phyloP scores from a whole-genome alignment of 768 basidiomycete species.

The Tulasnella sp. region DNA sequence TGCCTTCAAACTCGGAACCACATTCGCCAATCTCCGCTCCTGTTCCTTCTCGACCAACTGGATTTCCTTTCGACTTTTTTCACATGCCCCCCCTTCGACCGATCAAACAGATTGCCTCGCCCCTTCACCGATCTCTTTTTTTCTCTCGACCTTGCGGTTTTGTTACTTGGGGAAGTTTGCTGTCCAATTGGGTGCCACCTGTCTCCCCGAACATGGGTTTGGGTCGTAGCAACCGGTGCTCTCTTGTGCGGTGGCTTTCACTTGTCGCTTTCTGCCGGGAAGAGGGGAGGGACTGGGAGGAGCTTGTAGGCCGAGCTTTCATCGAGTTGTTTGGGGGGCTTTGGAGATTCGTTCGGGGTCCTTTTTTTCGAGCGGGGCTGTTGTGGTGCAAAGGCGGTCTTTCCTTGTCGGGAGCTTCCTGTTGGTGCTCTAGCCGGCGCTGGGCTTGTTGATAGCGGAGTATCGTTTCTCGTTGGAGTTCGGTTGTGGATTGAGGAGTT shows the following conservation, averaged over 20 bases:
- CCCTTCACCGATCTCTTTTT: neutral
- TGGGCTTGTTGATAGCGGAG: slow-evolving; percentile 7
- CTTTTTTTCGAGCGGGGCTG: neutral
- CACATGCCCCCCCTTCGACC: neutral
- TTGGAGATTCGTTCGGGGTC: neutral
- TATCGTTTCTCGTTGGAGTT: too few relatives aligned
- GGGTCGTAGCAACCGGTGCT: neutral
- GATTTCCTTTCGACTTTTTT: neutral
- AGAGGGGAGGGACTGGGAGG: neutral
- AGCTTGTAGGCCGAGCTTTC: neutral
- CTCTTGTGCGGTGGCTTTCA: neutral
- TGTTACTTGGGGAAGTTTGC: neutral
- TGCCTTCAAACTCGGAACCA: neutral
- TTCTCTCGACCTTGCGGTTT: neutral
- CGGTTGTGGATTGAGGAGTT: neutral
- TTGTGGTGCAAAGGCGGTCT: neutral
- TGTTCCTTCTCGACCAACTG: neutral
- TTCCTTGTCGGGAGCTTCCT: neutral
- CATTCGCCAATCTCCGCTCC: neutral
- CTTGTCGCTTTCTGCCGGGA: neutral
- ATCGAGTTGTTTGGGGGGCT: neutral
- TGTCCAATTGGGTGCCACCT: neutral
- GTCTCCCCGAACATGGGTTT: slow-evolving; percentile 9
- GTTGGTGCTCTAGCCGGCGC: neutral
- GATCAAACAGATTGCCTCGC: neutral